Evolutionary conservation across 1,284 basidiomycete genomes (phyloP).

Genomic region (Coriolopsis trogii): DNA sequence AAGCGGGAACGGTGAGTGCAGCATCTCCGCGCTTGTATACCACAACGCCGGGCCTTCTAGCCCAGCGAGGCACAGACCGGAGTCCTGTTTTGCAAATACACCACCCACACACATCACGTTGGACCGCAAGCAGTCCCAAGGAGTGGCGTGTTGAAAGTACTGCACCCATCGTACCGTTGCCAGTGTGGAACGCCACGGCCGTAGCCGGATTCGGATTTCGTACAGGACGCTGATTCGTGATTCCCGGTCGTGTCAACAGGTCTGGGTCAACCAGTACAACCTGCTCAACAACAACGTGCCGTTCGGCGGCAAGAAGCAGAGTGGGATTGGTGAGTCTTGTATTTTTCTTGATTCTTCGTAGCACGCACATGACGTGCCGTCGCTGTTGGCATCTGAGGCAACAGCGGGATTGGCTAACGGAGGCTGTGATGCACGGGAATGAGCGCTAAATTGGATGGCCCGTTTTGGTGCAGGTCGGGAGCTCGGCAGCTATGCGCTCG

Average conservation of each 20-base stretch:
- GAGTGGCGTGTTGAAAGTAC: too few relatives aligned
- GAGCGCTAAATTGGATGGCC: slow-evolving; percentile 14
- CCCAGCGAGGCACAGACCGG: background rate
- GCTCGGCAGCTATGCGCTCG: slow-evolving; percentile 86
- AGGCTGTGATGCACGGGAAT: slow-evolving; percentile 14
- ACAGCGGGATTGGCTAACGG: slow-evolving; percentile 20
- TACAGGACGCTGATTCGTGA: too few relatives aligned
- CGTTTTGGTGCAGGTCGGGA: slow-evolving; percentile 66
- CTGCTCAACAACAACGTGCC: slow-evolving; percentile 82
- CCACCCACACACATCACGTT: too few relatives aligned
- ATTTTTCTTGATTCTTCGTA: background rate
- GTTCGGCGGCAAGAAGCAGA: slow-evolving; percentile 92
- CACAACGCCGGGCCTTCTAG: background rate
- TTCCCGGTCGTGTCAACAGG: slow-evolving; percentile 41
- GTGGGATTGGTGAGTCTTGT: slow-evolving; percentile 66
- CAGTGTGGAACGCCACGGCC: too few relatives aligned
- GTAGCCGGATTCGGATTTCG: too few relatives aligned
- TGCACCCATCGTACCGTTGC: too few relatives aligned
- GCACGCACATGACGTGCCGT: background rate
- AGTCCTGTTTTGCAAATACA: background rate
- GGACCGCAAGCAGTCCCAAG: too few relatives aligned
- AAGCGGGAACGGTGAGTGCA: slow-evolving; percentile 78
- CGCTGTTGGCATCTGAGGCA: slow-evolving; percentile 18
- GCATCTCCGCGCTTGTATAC: background rate
- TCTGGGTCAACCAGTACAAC: slow-evolving; percentile 92